Conservation (phyloP, 1,284 basidiomycete species). For the Cutaneotrichosporon curvatum region DNA sequence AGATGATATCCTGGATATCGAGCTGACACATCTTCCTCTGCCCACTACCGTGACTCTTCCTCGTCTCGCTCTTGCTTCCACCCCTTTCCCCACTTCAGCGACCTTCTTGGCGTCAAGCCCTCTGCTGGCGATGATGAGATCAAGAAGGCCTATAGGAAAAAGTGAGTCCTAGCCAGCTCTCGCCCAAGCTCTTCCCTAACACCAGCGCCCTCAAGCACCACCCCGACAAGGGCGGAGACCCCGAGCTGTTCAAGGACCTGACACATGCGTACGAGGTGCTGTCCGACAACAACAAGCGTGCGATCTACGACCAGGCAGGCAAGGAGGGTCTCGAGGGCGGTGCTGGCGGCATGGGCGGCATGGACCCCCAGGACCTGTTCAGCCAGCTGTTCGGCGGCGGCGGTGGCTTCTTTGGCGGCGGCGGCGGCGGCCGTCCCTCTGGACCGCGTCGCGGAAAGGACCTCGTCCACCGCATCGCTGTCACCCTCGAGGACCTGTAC, state of each 20-base stretch:
- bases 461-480: slow-evolving; percentile 92
- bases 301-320: slow-evolving; percentile 83
- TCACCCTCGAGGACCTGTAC: slow-evolving; percentile 96
- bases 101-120: slow-evolving; percentile 72
- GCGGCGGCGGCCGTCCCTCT: slow-evolving; percentile 49
- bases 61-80: slow-evolving; percentile 3
- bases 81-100: slow-evolving; percentile 39
- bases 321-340: slow-evolving; percentile 85
- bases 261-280: slow-evolving; percentile 97
- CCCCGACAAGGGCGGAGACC: slow-evolving; percentile 96
- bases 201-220: slow-evolving; percentile 76
- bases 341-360: slow-evolving; percentile 65
- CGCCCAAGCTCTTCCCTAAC: no score
- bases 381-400: slow-evolving; percentile 86
- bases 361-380: slow-evolving; percentile 98
- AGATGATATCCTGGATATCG: background rate
- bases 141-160: slow-evolving; percentile 92
- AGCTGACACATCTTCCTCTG: slow-evolving; percentile 4
- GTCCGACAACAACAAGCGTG: slow-evolving; percentile 78
- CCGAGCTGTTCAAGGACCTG: slow-evolving; percentile 95
- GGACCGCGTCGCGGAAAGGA: slow-evolving; percentile 98
- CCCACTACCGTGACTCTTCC: background rate
- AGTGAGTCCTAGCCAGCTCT: slow-evolving; percentile 54
- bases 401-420: slow-evolving; percentile 55
- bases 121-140: slow-evolving; percentile 71